phyloP scores from a whole-genome alignment of 1,139 yeast genomes.

The Ogataea hybrid region DNA sequence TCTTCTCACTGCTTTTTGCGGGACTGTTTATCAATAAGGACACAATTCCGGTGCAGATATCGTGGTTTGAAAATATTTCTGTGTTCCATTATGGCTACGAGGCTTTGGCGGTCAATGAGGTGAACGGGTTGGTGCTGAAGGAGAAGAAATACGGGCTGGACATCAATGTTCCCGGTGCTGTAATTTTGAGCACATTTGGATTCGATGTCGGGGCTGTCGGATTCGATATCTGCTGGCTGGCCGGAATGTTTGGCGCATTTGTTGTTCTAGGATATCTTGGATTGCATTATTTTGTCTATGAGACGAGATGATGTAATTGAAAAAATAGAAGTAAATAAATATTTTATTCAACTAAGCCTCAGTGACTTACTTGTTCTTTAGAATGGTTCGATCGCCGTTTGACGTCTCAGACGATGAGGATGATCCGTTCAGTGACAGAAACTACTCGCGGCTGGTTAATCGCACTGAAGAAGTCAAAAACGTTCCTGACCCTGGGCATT shows the following conservation, averaged over 20 bases:
- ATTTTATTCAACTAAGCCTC: constrained; percentile 3
- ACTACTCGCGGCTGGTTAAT: not conserved
- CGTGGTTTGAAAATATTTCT: constrained; percentile 81
- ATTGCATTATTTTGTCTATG: constrained; percentile 70
- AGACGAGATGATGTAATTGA: constrained; percentile 50
- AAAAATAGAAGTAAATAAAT: not conserved
- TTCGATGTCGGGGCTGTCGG: constrained; percentile 77
- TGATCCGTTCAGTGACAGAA: constrained; percentile 10
- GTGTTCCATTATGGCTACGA: constrained; percentile 96
- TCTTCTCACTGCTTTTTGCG: constrained; percentile 86
- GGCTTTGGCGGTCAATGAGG: constrained; percentile 88
- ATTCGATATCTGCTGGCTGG: constrained; percentile 58
- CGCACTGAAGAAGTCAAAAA: not conserved
- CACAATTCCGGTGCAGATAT: constrained; percentile 66
- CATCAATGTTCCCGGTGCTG: constrained; percentile 98
- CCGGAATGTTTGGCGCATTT: constrained; percentile 40
- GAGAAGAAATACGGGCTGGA: constrained; percentile 91
- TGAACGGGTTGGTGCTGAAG: constrained; percentile 76
- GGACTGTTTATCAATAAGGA: constrained; percentile 88
- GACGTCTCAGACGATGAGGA: constrained; percentile 1
- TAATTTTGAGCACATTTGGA: constrained; percentile 91
- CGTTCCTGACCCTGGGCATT: not conserved
- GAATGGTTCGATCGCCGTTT: constrained; percentile 5
- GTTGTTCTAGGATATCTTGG: constrained; percentile 70
- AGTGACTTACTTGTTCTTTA: not conserved